Evolutionary conservation across 148 eudicot genomes (phyloP).

Genomic region (Salicornia ramosissima): DNA sequence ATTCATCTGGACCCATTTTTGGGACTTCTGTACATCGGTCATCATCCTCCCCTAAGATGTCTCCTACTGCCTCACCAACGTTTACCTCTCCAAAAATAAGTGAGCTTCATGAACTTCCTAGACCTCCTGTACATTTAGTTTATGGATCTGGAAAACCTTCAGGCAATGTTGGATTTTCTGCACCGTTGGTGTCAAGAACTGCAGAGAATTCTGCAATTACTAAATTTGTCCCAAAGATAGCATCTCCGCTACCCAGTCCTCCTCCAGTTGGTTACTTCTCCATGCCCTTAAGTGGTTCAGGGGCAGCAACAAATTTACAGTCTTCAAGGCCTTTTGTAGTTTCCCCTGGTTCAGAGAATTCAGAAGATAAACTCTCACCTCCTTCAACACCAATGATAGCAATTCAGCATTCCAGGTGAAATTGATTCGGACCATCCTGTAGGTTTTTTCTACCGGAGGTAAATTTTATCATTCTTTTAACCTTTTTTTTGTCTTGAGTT

Average conservation of each 20-base stretch:
- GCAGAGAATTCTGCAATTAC: slow-evolving; percentile 25
- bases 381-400: slow-evolving; percentile 46
- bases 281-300: slow-evolving; percentile 17
- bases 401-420: slow-evolving; percentile 27
- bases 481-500: neutral
- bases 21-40: slow-evolving; percentile 39
- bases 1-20: slow-evolving; percentile 54
- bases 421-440: neutral
- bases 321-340: slow-evolving; percentile 18
- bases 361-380: slow-evolving; percentile 37
- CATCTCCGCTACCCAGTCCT: slow-evolving; percentile 21
- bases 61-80: slow-evolving; percentile 52
- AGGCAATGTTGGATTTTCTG: slow-evolving; percentile 49
- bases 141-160: slow-evolving; percentile 32
- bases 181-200: slow-evolving; percentile 53
- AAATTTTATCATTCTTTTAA: neutral
- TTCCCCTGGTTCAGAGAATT: slow-evolving; percentile 21
- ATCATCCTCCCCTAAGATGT: slow-evolving; percentile 39
- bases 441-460: slow-evolving; percentile 22
- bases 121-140: slow-evolving; percentile 52
- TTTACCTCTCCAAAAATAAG: slow-evolving; percentile 63
- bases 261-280: slow-evolving; percentile 21
- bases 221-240: slow-evolving; percentile 14
- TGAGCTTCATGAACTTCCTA: slow-evolving; percentile 97
- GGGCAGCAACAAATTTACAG: slow-evolving; percentile 19